A percentile compares a stretch with the other conserved stretches of the same genome.
Evolutionary conservation across 2,329 filamentous ascomycete species (phyloP).

Genomic region (Calycina marina): DNA sequence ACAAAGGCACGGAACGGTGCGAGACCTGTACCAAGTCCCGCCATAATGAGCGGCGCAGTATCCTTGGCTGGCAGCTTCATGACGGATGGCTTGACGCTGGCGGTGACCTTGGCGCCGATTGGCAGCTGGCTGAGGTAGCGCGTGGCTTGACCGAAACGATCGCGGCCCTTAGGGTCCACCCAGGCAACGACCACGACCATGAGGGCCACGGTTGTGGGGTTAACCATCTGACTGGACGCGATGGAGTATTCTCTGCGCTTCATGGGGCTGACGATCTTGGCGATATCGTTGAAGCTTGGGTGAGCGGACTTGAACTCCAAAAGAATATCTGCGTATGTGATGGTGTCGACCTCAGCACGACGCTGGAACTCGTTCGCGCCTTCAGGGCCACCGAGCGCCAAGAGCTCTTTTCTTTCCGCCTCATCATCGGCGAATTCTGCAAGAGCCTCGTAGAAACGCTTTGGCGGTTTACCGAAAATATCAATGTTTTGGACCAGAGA

Average conservation of each 20-base stretch:
- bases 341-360: conserved; percentile 76
- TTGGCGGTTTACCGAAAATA: conserved; percentile 91
- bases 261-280: conserved; percentile 74
- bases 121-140: conserved; percentile 70
- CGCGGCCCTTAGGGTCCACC: conserved; percentile 76
- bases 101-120: conserved; percentile 67
- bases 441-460: conserved; percentile 92
- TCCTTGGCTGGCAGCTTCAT: conserved; percentile 92
- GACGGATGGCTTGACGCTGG: conserved; percentile 91
- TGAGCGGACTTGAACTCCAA: conserved; percentile 82
- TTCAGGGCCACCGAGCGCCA: conserved; percentile 60
- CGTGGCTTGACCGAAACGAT: conserved; percentile 85
- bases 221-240: conserved; percentile 89
- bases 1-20: conserved; percentile 99
- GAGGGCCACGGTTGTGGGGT: conserved; percentile 74
- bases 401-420: conserved; percentile 66
- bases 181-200: conserved; percentile 97
- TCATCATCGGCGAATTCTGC: conserved; percentile 76
- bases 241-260: conserved; percentile 99
- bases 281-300: conserved; percentile 76
- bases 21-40: conserved; percentile 91
- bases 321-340: conserved; percentile 83
- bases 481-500: conserved; percentile 84
- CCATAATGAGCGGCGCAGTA: conserved; percentile 94
- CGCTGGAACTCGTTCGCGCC: conserved; percentile 86